A percentile compares a stretch with the other conserved stretches of the same genome.
Evolutionary conservation across 305 asterid genomes (phyloP).

Genomic region (Striga hermonthica): DNA sequence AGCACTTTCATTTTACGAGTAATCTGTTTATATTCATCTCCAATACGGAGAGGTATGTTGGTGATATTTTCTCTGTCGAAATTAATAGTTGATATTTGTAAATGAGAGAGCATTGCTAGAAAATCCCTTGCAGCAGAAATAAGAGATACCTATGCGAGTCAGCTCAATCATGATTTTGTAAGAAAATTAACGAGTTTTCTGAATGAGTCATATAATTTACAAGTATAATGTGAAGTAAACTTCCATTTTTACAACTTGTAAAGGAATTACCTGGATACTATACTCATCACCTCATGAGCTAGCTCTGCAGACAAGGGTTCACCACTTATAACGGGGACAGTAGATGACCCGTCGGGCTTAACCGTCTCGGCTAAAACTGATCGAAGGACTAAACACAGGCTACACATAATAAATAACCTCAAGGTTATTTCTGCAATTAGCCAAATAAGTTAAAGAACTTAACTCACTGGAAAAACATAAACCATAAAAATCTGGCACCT

Average conservation of each 20-base stretch:
- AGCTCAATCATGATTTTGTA: constrained; percentile 31
- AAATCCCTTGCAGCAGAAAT: constrained; percentile 61
- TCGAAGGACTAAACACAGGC: constrained; percentile 94
- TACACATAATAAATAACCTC: no score
- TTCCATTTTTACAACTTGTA: constrained; percentile 10
- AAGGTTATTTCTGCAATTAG: no score
- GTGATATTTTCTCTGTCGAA: constrained; percentile 54
- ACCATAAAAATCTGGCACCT: constrained; percentile 43
- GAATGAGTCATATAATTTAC: not conserved
- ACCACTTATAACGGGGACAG: constrained; percentile 65
- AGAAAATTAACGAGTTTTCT: constrained; percentile 18
- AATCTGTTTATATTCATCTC: constrained; percentile 64
- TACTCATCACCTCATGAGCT: constrained; percentile 89
- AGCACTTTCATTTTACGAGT: no score
- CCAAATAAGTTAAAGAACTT: not conserved
- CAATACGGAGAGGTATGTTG: constrained; percentile 46
- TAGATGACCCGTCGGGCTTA: constrained; percentile 88
- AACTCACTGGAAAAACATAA: no score
- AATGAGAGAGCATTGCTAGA: constrained; percentile 64
- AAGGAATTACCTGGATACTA: constrained; percentile 76
- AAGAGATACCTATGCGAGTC: constrained; percentile 23
- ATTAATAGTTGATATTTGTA: constrained; percentile 47
- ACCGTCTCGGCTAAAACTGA: constrained; percentile 88
- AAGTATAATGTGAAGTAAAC: not conserved
- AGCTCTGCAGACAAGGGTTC: constrained; percentile 87